Evolutionary conservation across 805 yeast species (phyloP), one percentile per base, ranked within the genome.

Genomic region (Ogataea paradorogensis): DNA sequence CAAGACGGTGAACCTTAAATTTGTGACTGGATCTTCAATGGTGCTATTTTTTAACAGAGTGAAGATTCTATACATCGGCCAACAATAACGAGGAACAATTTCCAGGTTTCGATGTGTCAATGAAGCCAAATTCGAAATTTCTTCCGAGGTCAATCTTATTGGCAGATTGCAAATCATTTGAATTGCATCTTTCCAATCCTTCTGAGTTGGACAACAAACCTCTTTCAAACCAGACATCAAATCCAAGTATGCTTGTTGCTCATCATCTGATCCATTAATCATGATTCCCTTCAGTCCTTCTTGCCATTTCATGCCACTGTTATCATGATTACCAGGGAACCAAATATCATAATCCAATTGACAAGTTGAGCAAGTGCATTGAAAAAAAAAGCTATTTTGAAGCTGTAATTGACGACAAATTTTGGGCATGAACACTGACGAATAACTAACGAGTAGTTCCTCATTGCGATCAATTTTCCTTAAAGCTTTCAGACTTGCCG

Each of bases 321-420:
- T 16, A 1, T 34, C 35, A 38, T 67, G 64, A 9, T 35, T 38
- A 18, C 57, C 43, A 9, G 63, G 56, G 27, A 65, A 51, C 48
- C 51, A 55, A 14, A 32, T 27, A 44, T 68, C 72, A 27, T 38
- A 35, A 5, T 35, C 34, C 6, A 35, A 15, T 7, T 26, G n/a
- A 40, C 71, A 66, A 11, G 40, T 27, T 6, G 27, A 9, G 45
- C 73, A 68, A n/a, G 46, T 26, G 44, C 73, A 69, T 1, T 48
- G 27, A 35, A 69, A 68, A 38, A 53, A 63, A 40, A 56, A 68
- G 30, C 62, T 53, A 5, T 38, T 33, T 26, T 26, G 15, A 68
- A 67, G 45, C 13, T 51, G 49, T n/a, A 36, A 26, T 20, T 52
- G 45, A 36, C 71, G 47, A 18, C 59, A 14, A n/a, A 38, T 53